phyloP scores from a whole-genome alignment of 2,329 filamentous ascomycete species.

The Lecanicillium sp. region DNA sequence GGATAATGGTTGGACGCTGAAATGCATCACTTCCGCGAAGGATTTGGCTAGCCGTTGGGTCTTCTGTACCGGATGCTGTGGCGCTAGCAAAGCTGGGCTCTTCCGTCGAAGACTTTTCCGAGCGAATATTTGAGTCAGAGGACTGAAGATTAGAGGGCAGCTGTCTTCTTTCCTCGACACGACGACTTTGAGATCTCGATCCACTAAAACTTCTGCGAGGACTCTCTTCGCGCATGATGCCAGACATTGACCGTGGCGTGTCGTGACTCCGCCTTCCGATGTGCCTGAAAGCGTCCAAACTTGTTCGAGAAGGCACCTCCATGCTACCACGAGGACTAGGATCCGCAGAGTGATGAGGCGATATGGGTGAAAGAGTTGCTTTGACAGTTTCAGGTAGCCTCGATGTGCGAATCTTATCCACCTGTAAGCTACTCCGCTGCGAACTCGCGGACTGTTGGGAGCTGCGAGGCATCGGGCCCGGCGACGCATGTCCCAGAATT shows the following conservation, averaged over 20 bases:
- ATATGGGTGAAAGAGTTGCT: conserved; percentile 49
- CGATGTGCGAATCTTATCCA: conserved; percentile 25
- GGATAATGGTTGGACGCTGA: conserved; percentile 60
- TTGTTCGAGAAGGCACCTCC: conserved; percentile 40
- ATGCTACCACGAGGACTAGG: conserved; percentile 47
- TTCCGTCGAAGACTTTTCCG: conserved; percentile 47
- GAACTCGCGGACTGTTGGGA: not conserved
- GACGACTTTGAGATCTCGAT: conserved; percentile 42
- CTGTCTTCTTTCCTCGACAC: conserved; percentile 26
- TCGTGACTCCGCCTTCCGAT: conserved; percentile 45
- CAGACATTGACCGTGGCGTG: conserved; percentile 24
- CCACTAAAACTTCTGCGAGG: conserved; percentile 56
- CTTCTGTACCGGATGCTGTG: conserved; percentile 61
- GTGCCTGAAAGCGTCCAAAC: conserved; percentile 43
- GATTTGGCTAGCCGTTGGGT: conserved; percentile 86
- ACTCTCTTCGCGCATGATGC: conserved; percentile 30
- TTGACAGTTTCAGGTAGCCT: conserved; percentile 49
- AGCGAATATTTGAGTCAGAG: conserved; percentile 68
- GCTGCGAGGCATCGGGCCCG: too few species aligned
- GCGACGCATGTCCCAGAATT: too few species aligned
- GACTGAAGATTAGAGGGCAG: conserved; percentile 47
- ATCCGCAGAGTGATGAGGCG: conserved; percentile 30
- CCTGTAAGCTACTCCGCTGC: not conserved
- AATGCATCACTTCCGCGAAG: conserved; percentile 83
- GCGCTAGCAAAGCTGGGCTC: conserved; percentile 66